Conservation (phyloP, 306 rosid genomes). For the Prosopis cineraria region DNA sequence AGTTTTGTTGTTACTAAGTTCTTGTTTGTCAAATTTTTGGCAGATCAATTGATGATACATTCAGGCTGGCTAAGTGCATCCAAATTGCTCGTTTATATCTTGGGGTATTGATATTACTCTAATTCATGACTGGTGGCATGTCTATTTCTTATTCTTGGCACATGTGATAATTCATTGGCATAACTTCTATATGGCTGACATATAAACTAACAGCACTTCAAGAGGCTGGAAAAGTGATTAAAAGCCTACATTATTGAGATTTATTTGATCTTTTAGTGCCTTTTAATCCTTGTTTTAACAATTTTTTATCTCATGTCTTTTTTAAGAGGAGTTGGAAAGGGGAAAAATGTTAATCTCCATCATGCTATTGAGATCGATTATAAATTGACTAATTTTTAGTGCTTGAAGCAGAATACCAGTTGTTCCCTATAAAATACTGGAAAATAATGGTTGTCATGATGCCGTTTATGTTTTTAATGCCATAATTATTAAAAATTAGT, state of each 20-base stretch:
- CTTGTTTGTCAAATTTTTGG: slow-evolving; percentile 24
- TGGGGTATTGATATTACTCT: slow-evolving; percentile 58
- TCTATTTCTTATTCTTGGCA: background rate
- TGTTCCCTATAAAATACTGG: slow-evolving; percentile 10
- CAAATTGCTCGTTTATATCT: slow-evolving; percentile 94
- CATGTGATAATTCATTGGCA: background rate
- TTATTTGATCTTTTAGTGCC: background rate
- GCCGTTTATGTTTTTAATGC: slow-evolving; percentile 19
- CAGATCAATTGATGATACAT: slow-evolving; percentile 89
- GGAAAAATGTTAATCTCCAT: background rate
- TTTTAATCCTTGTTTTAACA: background rate
- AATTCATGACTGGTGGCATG: background rate
- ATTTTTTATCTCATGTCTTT: background rate
- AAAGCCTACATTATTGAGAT: background rate
- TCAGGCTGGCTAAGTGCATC: slow-evolving; percentile 83
- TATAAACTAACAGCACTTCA: slow-evolving; percentile 1
- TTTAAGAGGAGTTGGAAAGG: background rate
- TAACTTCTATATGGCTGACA: slow-evolving; percentile 23
- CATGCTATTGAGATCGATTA: background rate
- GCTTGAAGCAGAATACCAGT: background rate
- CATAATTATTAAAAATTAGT: background rate
- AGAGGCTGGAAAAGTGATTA: slow-evolving; percentile 16
- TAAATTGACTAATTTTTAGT: slow-evolving; percentile 2
- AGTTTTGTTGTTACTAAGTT: background rate
- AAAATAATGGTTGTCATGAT: background rate